Evolutionary conservation across 306 rosid species (phyloP), one percentile per base, ranked within the genome.

Genomic region (Begonia loranthoides): DNA sequence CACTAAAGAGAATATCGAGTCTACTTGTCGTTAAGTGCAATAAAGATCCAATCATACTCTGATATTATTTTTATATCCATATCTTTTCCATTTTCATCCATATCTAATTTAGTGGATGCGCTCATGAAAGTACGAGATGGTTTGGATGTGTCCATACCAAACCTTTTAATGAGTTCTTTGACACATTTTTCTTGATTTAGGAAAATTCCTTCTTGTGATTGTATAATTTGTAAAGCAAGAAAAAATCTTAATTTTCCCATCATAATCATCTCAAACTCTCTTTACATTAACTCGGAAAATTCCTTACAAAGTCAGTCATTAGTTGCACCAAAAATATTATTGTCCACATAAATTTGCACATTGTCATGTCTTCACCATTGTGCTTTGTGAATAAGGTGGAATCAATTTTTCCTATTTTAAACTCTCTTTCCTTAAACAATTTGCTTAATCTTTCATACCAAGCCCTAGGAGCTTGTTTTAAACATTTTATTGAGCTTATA

Each of bases 231-330:
- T 3, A 47, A 44, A 13, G 44, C 45, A 14, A 57, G 53, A 41
- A 57, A 58, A 53, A 22, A 57, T 1, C 11, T 58, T 1, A 58
- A 16, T 14, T 48, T 34, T 7, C 62, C 52, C 44, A 48, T 47
- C 54, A 58, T 48, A 12, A 15, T 14, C 34, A 58, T 58, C 16
- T 47, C 62, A 0, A 58, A 48, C 46, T 9, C 40, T 33, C n/a
- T n/a, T n/a, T n/a, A n/a, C n/a, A n/a, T 39, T 39, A 39, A 6
- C 10, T 5, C 10, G 10, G 8, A 5, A 39, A 39, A 1, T 45
- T 3, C 36, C 24, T 47, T 3, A 2, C 12, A 24, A 15, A 12
- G 45, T 10, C 6, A 12, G 34, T 1, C 24, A 3, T 47, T 14
- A n/a, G 16, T 57, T n/a, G 45, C 22, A 14, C 7, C 3, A 13